These are phyloP conservation scores for Eremomyces bilateralis DNA, from an alignment of 495 filamentous ascomycete genomes.

Conservation along the genomic window DNA sequence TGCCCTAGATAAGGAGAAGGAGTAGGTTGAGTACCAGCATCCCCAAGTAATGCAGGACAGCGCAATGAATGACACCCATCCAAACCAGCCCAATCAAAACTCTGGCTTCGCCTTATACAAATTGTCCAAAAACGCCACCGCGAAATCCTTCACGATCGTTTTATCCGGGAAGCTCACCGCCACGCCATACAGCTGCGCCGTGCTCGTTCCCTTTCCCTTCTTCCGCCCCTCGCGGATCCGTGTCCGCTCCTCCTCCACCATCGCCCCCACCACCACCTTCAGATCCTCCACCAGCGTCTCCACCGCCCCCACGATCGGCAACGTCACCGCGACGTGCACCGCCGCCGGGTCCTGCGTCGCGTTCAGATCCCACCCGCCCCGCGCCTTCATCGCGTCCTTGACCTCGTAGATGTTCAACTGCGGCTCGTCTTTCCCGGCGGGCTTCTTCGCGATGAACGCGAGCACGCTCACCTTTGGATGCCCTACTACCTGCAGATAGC, in stretches of 20 bases:
- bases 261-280: slow-evolving; percentile 52
- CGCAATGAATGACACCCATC: no score
- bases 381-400: slow-evolving; percentile 34
- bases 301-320: slow-evolving; percentile 60
- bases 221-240: slow-evolving; percentile 51
- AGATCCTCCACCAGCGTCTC: slow-evolving; percentile 63
- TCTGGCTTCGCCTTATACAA: slow-evolving; percentile 78
- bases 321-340: slow-evolving; percentile 90
- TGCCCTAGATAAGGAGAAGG: no score
- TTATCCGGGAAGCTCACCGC: slow-evolving; percentile 91
- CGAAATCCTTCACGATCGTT: slow-evolving; percentile 76
- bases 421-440: neutral
- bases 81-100: no score
- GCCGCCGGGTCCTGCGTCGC: slow-evolving; percentile 78
- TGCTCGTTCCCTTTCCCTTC: slow-evolving; percentile 26
- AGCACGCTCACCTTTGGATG: slow-evolving; percentile 76
- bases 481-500: slow-evolving; percentile 62
- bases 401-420: slow-evolving; percentile 39
- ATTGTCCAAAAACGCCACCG: slow-evolving; percentile 81
- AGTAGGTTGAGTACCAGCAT: no score
- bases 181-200: slow-evolving; percentile 81
- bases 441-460: slow-evolving; percentile 31
- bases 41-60: no score
- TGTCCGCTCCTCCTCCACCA: slow-evolving; percentile 41
- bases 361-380: slow-evolving; percentile 94